These are phyloP conservation scores for Saturnispora galanensis DNA, from an alignment of 805 yeast genomes.

Conservation along the genomic window DNA sequence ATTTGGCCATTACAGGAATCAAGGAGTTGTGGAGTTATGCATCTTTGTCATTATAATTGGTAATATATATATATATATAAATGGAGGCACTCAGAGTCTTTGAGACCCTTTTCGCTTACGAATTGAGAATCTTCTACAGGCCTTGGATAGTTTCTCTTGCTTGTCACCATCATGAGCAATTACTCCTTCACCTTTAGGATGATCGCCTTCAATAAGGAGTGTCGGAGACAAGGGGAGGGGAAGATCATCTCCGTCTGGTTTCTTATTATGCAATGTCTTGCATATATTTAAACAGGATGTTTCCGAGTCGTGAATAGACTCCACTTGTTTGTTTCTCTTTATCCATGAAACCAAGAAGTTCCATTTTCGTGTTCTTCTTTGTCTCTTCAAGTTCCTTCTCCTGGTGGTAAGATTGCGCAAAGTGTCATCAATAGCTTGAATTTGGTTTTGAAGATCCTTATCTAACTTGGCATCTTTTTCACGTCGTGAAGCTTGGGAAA, in stretches of 20 bases:
- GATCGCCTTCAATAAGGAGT: too few species aligned
- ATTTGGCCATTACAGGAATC: constrained; percentile 14
- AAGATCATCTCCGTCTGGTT: too few species aligned
- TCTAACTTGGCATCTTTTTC: not conserved
- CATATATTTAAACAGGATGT: too few species aligned
- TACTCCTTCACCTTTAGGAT: too few species aligned
- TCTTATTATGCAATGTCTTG: too few species aligned
- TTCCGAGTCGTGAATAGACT: too few species aligned
- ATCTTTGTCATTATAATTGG: not conserved
- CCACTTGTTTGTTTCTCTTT: not conserved
- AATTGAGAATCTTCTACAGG: not conserved
- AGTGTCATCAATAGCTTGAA: not conserved
- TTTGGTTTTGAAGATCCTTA: not conserved
- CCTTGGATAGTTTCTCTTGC: not conserved
- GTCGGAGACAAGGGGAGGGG: too few species aligned
- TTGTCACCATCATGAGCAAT: too few species aligned
- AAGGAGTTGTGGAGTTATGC: constrained; percentile 15
- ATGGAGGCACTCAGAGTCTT: too few species aligned
- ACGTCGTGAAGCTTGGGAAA: not conserved
- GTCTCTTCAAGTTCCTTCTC: not conserved
- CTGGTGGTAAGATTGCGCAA: not conserved
- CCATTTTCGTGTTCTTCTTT: not conserved
- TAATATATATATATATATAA: not conserved
- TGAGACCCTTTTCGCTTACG: too few species aligned
- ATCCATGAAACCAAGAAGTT: not conserved